Base-by-base conservation (phyloP, 2,329 filamentous ascomycete species). In the Apiospora phragmitis region DNA sequence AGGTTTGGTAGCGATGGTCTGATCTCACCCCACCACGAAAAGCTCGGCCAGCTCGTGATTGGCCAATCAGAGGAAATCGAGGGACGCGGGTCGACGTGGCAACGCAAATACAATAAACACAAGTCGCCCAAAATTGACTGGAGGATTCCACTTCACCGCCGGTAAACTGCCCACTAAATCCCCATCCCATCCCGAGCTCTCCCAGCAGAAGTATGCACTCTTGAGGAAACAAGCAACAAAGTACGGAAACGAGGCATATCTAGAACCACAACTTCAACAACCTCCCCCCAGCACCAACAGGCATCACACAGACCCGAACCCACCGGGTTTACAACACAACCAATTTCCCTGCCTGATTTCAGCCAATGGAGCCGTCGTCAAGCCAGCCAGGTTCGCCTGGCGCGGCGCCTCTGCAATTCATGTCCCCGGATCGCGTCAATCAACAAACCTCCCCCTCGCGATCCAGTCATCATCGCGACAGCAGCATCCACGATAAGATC, bases 401-500 rank as follows among this genome's bases (percentile, higher is more conserved):
- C 70, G 73, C 71, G 59, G 69, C 75, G 68, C 75, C 78, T 45
- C 75, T 80, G 7, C 76, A 78, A 68, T 75, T 77, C 11, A 69
- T 77, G 65, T 75, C 79, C 2, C 74, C 76, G 12, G 79, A 79
- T 43, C 78, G 77, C 67, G 74, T 75, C 51, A 80, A 80, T 65
- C 78, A 79, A 14, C 78, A 79, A 49, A 73, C 72, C 47, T 70
- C 75, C n/a, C 70, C 78, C 16, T 66, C 74, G 6, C 72, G 72
- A 5, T 69, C 59, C 14, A 71, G 71, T 29, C 49, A 74, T 0
- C 68, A 69, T 47, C 78, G 78, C 70, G 78, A 80, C 66, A 79
- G 77, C 73, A 77, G 77, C 26, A 77, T 80, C 16, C 77, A 79
- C 67, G 78, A 80, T 65, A 79, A 80, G 75, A 80, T 80, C 71